Evolutionary conservation across 495 filamentous ascomycete genomes (phyloP), one percentile per base, ranked within the genome.

Genomic region (Talaromyces liani): DNA sequence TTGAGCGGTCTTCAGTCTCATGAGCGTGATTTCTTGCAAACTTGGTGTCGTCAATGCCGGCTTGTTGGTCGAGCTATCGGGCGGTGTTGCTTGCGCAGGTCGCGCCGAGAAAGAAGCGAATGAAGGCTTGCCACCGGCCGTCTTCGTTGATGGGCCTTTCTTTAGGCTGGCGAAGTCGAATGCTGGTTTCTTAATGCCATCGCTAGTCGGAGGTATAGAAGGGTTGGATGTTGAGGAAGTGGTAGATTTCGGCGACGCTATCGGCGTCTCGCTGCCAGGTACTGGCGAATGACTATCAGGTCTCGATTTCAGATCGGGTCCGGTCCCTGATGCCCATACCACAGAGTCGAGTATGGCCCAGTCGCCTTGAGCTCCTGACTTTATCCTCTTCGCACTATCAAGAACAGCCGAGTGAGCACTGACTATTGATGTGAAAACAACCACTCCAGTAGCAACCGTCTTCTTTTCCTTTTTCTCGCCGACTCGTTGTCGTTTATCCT

Each of bases 351-450:
- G 69, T 18, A 70, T 41, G 18, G 71, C 69, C 78, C 80, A 82
- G 47, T 81, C 75, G 3, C 66, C 72, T 24, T 71, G 69, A 27
- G 10, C 22, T 24, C 51, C 67, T 51, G 25, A 66, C 66, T 56
- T 71, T 63, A 57, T 70, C 65, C 65, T 78, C 73, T 78, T 79
- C 63, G 76, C 72, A 56, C 78, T 76, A 58, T 87, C 85, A 63
- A 80, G 64, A 6, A 88, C 84, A 5, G 85, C 85, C 4, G 82
- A 75, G 68, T 88, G 83, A 4, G 86, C 85, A 63, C 81, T 78
- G 34, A 87, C 83, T 36, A 87, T 80, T 8, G 84, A 86, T 0
- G 73, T 71, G 68, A 80, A 88, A 22, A 87, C 78, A 6, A 88
- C 69, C 63, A 86, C 77, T 3, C 82, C 84, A 4, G 78, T 82